Base-by-base conservation (phyloP, 129 eudicot species). In the Ambrosia trifida region DNA sequence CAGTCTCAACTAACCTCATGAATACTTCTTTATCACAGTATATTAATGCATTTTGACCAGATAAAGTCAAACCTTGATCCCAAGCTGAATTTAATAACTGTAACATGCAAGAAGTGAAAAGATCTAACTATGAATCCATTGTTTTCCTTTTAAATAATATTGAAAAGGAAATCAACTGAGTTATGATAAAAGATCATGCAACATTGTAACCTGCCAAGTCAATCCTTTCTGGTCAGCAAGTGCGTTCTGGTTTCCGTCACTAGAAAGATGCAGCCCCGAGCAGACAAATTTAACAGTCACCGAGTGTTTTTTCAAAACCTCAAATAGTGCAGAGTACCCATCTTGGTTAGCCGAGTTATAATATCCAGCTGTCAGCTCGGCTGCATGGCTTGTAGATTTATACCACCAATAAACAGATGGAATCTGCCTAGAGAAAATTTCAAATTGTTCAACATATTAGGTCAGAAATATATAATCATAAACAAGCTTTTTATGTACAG, bases 351-450 rank as follows among this genome's bases (percentile, higher is more conserved):
- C 70, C 12, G 88, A 84, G 83, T 85, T 88, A 51, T 80, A 82
- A 44, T 71, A 88, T 52, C 90, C 95, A 41, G 90, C 86, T 32
- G 95, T 88, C 19, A 88, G 77, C 72, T 88, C 90, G 17, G 90
- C 90, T 14, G 95, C 88, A 68, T 85, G 90, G 78, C 88, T 85
- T 47, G 66, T 54, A 24, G 88, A 70, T 72, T 78, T 87, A 78
- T 82, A 87, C 95, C 95, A 87, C 95, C 95, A 87, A 74, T 84
- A 73, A 35, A 87, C 76, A 33, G 82, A 80, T 60, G 95, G 85
- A 57, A 87, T 71, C 95, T 87, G 80, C 73, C 71, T 32, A 67
- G 31, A 64, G 24, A 18, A 80, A 70, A 75, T 31, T 14, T 28
- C 28, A 13, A 51, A 38, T n/a, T 57, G 62, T 68, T 40, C 56